phyloP scores from a whole-genome alignment of 257 asterid species.

The Ligustrum vulgare region DNA sequence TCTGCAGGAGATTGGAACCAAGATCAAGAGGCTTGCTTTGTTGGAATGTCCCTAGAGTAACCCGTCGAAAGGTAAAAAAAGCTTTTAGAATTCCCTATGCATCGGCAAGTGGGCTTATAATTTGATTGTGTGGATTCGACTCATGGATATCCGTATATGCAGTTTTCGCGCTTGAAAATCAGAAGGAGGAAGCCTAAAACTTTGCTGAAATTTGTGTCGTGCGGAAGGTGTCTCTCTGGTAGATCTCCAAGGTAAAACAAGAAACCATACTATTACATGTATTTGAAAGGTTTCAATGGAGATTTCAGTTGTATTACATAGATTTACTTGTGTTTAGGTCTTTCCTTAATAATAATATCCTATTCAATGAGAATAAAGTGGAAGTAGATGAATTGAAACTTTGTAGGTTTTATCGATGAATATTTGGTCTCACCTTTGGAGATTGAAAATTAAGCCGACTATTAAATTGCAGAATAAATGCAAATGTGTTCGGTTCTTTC shows the following conservation, averaged over 20 bases:
- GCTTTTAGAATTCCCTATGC: too few species aligned
- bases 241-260: conserved; percentile 59
- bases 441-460: neutral
- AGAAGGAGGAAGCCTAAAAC: conserved; percentile 60
- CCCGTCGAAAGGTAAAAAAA: conserved; percentile 42
- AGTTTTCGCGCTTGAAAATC: conserved; percentile 67
- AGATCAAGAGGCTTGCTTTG: conserved; percentile 53
- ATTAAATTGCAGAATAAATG: neutral
- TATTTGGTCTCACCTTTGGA: neutral
- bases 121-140: neutral
- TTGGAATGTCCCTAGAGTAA: conserved; percentile 40
- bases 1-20: conserved; percentile 51
- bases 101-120: neutral
- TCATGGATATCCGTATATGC: conserved; percentile 26
- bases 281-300: conserved; percentile 15
- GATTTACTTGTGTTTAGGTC: conserved; percentile 32
- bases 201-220: conserved; percentile 63
- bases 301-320: conserved; percentile 10
- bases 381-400: conserved; percentile 32
- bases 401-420: conserved; percentile 20
- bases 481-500: neutral
- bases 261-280: conserved; percentile 10
- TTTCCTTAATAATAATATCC: conserved; percentile 37
- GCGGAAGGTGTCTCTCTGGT: conserved; percentile 75
- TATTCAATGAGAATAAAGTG: conserved; percentile 35